Evolutionary conservation across 1,284 basidiomycete genomes (phyloP).

Genomic region (Cystobasidium pallidum): DNA sequence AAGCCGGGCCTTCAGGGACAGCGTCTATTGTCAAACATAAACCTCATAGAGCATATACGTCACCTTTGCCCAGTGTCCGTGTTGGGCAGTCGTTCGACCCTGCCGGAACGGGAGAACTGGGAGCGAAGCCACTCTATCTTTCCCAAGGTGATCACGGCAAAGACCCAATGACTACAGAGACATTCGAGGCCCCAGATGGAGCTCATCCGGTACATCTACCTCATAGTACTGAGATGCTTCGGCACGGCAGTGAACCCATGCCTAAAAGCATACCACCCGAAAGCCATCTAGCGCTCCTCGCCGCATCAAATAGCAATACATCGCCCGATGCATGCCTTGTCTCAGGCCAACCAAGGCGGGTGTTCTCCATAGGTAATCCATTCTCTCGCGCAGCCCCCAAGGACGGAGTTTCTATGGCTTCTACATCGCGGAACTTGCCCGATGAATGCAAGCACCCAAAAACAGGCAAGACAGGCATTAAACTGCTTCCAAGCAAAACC

Average conservation of each 20-base stretch:
- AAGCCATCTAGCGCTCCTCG: not conserved
- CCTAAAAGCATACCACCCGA: not conserved
- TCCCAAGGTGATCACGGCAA: too few relatives aligned
- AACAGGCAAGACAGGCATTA: constrained; percentile 10
- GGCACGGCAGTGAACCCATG: constrained; percentile 1
- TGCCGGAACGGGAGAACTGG: not conserved
- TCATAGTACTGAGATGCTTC: not conserved
- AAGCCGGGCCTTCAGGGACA: not conserved
- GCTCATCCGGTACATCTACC: not conserved
- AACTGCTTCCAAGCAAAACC: constrained; percentile 3
- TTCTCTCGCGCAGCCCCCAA: not conserved
- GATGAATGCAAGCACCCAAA: not conserved
- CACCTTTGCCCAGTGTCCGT: not conserved
- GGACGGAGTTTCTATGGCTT: not conserved
- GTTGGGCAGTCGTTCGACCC: too few relatives aligned
- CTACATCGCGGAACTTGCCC: not conserved
- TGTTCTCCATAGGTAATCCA: not conserved
- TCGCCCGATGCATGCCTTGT: not conserved
- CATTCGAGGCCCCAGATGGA: not conserved
- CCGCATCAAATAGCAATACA: not conserved
- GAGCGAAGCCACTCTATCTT: not conserved
- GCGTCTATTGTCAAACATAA: not conserved
- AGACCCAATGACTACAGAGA: too few relatives aligned
- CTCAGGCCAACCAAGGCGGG: not conserved
- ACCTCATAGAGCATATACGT: constrained; percentile 1